Evolutionary conservation across 2,329 filamentous ascomycete genomes (phyloP).

Genomic region (Penicillium corylophilum): DNA sequence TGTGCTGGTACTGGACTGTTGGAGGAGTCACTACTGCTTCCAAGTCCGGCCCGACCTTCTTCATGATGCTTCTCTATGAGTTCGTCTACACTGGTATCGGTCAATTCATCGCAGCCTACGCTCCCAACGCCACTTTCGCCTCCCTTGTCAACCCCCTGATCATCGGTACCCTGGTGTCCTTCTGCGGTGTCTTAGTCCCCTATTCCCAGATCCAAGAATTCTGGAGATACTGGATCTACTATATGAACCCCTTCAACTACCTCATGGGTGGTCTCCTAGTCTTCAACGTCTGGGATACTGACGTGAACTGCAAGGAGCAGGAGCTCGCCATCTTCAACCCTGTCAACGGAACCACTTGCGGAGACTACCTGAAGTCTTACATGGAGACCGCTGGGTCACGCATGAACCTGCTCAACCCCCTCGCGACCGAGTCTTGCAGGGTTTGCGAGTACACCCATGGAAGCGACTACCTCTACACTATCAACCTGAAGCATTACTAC

Average conservation of each 20-base stretch:
- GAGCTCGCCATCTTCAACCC: constrained; percentile 30
- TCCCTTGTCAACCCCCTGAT: constrained; percentile 74
- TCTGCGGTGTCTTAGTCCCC: constrained; percentile 33
- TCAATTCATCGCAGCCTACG: constrained; percentile 76
- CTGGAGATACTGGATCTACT: constrained; percentile 37
- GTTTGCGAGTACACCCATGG: constrained; percentile 62
- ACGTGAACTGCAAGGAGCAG: constrained; percentile 23
- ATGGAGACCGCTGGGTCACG: constrained; percentile 46
- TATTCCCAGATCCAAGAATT: constrained; percentile 31
- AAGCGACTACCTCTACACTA: constrained; percentile 57
- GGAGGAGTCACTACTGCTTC: constrained; percentile 45
- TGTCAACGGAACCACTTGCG: constrained; percentile 53
- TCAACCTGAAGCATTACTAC: constrained; percentile 62
- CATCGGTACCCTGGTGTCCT: constrained; percentile 47
- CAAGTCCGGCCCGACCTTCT: constrained; percentile 52
- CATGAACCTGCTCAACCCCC: constrained; percentile 60
- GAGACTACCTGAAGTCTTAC: constrained; percentile 57
- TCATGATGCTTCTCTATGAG: constrained; percentile 73
- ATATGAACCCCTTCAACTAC: constrained; percentile 33
- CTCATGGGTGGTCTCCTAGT: constrained; percentile 31
- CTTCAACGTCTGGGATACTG: constrained; percentile 25
- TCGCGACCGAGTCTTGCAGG: constrained; percentile 54
- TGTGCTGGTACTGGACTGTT: constrained; percentile 70
- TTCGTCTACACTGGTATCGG: constrained; percentile 70
- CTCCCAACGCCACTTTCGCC: constrained; percentile 64